These are phyloP conservation scores for Phlyctochytrium planicorne DNA, from an alignment of 192 early-diverging fungal species.

Conservation along the genomic window DNA sequence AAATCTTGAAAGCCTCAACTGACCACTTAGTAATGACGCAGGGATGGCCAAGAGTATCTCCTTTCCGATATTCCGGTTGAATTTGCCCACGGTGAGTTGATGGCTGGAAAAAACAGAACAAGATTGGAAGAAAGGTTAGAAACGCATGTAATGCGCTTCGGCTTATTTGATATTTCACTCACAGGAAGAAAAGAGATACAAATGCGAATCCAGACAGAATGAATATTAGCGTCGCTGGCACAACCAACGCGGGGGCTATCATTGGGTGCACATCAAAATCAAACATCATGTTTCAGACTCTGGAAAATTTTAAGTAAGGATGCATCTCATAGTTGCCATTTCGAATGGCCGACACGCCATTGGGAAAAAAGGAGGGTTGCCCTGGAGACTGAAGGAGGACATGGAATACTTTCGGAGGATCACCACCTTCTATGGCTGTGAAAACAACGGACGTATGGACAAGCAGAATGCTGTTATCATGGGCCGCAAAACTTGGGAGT, in stretches of 20 bases:
- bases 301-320: too few relatives aligned
- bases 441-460: background rate
- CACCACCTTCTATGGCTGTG: slow-evolving; percentile 47
- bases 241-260: slow-evolving; percentile 16
- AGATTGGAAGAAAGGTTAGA: background rate
- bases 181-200: slow-evolving; percentile 31
- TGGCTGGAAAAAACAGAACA: slow-evolving; percentile 7
- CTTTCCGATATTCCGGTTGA: slow-evolving; percentile 1
- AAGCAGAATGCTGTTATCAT: slow-evolving; percentile 82
- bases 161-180: too few relatives aligned
- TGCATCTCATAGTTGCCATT: slow-evolving; percentile 81
- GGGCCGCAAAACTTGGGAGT: slow-evolving; percentile 93
- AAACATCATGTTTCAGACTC: too few relatives aligned
- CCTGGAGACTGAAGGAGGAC: slow-evolving; percentile 86
- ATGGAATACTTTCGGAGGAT: slow-evolving; percentile 78
- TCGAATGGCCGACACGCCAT: slow-evolving; percentile 71
- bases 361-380: slow-evolving; percentile 66
- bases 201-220: slow-evolving; percentile 9
- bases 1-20: slow-evolving; percentile 2
- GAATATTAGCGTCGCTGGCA: background rate
- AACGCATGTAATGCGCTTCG: too few relatives aligned
- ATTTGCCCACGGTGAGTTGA: slow-evolving; percentile 14
- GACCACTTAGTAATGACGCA: slow-evolving; percentile 19
- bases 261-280: too few relatives aligned
- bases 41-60: slow-evolving; percentile 18